Percentiles rank a stretch among this genome's conserved stretches.
Evolutionary conservation across 2,329 filamentous ascomycete species (phyloP).

Genomic region (Anthostomella pinea): DNA sequence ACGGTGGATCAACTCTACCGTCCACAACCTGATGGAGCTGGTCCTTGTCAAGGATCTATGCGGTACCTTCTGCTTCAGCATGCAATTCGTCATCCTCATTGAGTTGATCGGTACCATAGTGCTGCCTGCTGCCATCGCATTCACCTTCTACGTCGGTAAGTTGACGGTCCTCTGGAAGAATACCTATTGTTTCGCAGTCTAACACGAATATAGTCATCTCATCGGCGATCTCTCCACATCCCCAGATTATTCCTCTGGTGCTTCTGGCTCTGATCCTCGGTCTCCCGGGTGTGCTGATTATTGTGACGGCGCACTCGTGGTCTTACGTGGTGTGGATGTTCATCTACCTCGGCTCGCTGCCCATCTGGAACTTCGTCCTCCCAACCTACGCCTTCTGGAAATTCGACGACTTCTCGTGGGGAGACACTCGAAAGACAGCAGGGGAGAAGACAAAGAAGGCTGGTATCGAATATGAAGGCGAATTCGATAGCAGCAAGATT

Average conservation of each 20-base stretch:
- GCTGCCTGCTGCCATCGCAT: conserved; percentile 90
- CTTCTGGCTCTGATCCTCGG: conserved; percentile 88
- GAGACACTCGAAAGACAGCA: conserved; percentile 92
- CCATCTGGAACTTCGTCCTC: conserved; percentile 96
- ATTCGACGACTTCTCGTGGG: conserved; percentile 99
- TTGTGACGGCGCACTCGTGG: conserved; percentile 89
- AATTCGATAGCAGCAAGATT: conserved; percentile 98
- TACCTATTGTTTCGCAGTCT: conserved; percentile 8
- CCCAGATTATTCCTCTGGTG: conserved; percentile 86
- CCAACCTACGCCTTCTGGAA: conserved; percentile 98
- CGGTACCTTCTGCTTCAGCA: conserved; percentile 99
- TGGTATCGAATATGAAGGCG: conserved; percentile 83
- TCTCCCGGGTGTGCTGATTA: conserved; percentile 85
- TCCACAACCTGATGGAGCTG: conserved; percentile 98
- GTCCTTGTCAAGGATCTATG: conserved; percentile 93
- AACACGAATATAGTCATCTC: conserved; percentile 64
- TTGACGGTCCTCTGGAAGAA: conserved; percentile 22
- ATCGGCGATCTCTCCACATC: conserved; percentile 72
- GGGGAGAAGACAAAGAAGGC: conserved; percentile 87
- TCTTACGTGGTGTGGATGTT: conserved; percentile 96
- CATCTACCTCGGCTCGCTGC: conserved; percentile 89
- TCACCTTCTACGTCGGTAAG: conserved; percentile 94
- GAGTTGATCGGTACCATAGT: conserved; percentile 94
- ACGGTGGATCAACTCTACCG: conserved; percentile 98
- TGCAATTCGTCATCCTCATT: conserved; percentile 98